These are phyloP conservation scores for Boletus tomentosulus DNA, from an alignment of 768 basidiomycete species.

Conservation along the genomic window DNA sequence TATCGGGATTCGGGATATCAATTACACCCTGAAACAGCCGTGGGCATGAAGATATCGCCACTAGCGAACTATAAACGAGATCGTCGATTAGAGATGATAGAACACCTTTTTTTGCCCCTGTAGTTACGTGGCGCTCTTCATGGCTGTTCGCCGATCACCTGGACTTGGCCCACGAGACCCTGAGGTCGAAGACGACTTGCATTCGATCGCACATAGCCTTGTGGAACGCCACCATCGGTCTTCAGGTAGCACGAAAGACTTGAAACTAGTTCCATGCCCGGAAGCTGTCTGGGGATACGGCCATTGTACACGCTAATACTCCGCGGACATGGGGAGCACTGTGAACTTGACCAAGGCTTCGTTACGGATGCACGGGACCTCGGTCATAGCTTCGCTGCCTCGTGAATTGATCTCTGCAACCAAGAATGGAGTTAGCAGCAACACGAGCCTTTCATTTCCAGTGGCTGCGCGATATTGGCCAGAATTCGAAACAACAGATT, in stretches of 20 bases:
- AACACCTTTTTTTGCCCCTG: conserved; percentile 12
- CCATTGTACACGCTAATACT: not conserved
- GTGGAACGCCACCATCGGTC: not conserved
- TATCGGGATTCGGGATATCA: conserved; percentile 30
- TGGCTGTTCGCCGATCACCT: conserved; percentile 22
- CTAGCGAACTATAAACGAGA: not conserved
- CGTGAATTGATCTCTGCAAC: conserved; percentile 10
- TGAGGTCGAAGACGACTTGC: not conserved
- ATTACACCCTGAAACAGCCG: conserved; percentile 26
- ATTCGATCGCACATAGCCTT: conserved; percentile 10
- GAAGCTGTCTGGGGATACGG: conserved; percentile 12
- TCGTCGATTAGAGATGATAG: conserved; percentile 20
- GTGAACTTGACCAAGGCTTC: conserved; percentile 19
- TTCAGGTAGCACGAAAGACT: not conserved
- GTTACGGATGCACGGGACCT: conserved; percentile 18
- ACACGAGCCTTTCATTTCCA: conserved; percentile 1
- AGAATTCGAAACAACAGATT: conserved; percentile 3
- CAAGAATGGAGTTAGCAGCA: conserved; percentile 1
- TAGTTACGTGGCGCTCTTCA: not conserved
- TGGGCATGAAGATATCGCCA: conserved; percentile 7
- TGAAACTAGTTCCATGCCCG: conserved; percentile 6
- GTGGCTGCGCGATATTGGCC: not conserved
- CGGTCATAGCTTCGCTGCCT: conserved; percentile 10
- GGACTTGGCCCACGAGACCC: not conserved
- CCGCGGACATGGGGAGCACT: conserved; percentile 26